Base-by-base conservation (phyloP, 306 rosid genomes). In the Boehmeria nivea region DNA sequence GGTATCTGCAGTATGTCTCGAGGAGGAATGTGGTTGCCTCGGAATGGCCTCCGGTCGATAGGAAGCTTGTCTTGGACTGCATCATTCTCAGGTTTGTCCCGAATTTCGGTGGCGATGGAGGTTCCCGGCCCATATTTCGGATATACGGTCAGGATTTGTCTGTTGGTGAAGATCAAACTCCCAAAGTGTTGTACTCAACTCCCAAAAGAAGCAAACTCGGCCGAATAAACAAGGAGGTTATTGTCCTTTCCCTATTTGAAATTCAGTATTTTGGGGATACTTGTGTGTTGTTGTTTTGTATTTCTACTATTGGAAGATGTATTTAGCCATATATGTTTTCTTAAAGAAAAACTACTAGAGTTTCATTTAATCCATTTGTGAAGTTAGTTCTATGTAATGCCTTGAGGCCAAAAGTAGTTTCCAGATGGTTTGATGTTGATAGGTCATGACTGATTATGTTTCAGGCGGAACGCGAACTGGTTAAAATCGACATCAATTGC, bases 31-130 rank as follows among this genome's bases (percentile, higher is more conserved):
- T 90, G 54, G 89, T 89, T 57, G 81, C 85, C 66, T 26, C 79
- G 36, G 91, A 90, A 57, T 90, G 98, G 98, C 98, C 98, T 57
- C 98, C 98, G 0, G 64, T 78, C 57, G 94, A 90, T 72, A 75
- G 98, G 81, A 81, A 83, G 4, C 95, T 86, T 53, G 72, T 81
- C 50, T 72, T 90, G 83, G 98, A 90, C 57, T 90, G 98, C 75
- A 25, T 90, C 62, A 90, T 86, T 57, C 77, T 90, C 49, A 78
- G 95, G 77, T 68, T 72, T 57, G 65, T 90, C 45, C 95, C 98
- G 11, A 68, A 78, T 68, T 82, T 86, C 59, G 86, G 78, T 59
- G 85, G 81, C 37, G 58, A 78, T 31, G 94, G 90, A 50, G 86
- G 88, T 49, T 90, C 94, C 58, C 77, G 90, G 63, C 97, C 95